Base-by-base conservation (phyloP, 495 filamentous ascomycete genomes). In the Neurospora cerealis region DNA sequence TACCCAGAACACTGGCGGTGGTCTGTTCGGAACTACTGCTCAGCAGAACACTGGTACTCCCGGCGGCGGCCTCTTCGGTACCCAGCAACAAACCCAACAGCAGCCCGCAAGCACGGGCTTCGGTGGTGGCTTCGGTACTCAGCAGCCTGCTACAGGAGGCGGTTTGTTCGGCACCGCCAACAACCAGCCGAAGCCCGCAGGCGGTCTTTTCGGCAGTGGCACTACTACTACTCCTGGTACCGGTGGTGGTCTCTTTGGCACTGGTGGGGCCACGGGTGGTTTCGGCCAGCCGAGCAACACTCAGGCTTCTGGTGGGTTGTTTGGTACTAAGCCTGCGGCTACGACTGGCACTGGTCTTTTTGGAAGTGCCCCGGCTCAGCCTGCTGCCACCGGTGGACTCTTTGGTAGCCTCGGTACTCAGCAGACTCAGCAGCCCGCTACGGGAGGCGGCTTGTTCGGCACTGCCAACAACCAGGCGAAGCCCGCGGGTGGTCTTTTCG, bases 401-500 rank as follows among this genome's bases (percentile, higher is more conserved):
- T 91, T 91, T 69, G 86, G 88, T 21, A 83, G 83, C 28, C 69
- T 84, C 2, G 77, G 78, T 41, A 86, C 82, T 73, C 86, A 83
- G 46, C 90, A 93, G 89, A 62, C 73, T 28, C 79, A 79, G 32
- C 24, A 81, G 4, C 79, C 84, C 62, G 77, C 81, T 38, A 82
- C 83, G 34, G 83, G 84, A 17, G 79, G 84, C 36, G 87, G 90
- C 73, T 79, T 96, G 66, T 95, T 95, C 75, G 91, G 89, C 7
- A 79, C 6, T 28, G 54, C 54, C 15, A 66, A 77, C 54, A 66
- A 77, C 62, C 90, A 91, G 81, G 81, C 77, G 73, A 83, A 81
- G 71, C 79, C 80, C 1, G 75, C 72, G 66, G 79, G 79, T 3
- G 81, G 86, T 46, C 82, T 90, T 3, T 91, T 91, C 73, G 88